Conservation (phyloP, 768 basidiomycete genomes). For the Naematelia encephala region DNA sequence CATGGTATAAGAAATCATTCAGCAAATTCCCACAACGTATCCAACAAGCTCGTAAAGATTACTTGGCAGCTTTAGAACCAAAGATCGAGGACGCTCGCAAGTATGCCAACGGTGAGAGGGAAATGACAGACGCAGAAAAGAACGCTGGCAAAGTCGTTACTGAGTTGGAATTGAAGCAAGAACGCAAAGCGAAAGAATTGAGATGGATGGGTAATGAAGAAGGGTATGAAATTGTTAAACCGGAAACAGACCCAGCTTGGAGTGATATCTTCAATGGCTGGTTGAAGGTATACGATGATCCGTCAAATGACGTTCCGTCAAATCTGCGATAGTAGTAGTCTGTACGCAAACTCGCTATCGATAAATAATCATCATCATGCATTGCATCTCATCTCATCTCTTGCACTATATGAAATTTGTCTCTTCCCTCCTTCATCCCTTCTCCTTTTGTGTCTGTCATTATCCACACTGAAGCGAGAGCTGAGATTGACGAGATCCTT, state of each 20-base stretch:
- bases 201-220: slow-evolving; percentile 75
- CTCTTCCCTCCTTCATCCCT: no score
- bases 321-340: not conserved
- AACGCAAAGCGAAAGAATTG: slow-evolving; percentile 82
- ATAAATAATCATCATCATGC: no score
- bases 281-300: slow-evolving; percentile 31
- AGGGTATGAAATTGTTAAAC: slow-evolving; percentile 75
- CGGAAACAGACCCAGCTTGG: slow-evolving; percentile 67
- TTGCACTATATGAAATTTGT: not conserved
- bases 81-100: slow-evolving; percentile 70
- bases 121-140: slow-evolving; percentile 79
- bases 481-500: no score
- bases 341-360: no score
- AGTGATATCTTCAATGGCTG: slow-evolving; percentile 55
- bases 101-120: slow-evolving; percentile 68
- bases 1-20: slow-evolving; percentile 59
- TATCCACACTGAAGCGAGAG: no score
- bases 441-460: no score
- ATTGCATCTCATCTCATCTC: not conserved
- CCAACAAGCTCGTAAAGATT: slow-evolving; percentile 67
- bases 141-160: slow-evolving; percentile 61
- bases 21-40: slow-evolving; percentile 54
- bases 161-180: slow-evolving; percentile 81
- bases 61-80: slow-evolving; percentile 67
- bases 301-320: slow-evolving; percentile 1